Evolutionary conservation across 2,329 filamentous ascomycete species (phyloP).

Genomic region (Claviceps sorghi): DNA sequence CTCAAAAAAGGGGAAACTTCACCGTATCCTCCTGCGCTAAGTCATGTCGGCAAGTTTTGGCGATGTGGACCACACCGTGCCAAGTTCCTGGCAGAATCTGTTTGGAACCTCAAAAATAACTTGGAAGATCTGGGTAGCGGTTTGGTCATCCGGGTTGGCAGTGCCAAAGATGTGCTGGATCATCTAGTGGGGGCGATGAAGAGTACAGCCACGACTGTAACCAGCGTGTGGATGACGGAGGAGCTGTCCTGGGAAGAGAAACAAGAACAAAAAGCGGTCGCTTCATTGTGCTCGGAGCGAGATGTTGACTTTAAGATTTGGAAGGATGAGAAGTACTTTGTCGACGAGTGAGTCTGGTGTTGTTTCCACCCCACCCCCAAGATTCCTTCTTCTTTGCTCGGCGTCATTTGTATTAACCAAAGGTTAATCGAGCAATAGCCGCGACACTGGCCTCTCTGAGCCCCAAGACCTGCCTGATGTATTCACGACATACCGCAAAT

Average conservation of each 20-base stretch:
- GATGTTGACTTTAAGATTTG: slow-evolving; percentile 49
- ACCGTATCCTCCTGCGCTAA: slow-evolving; percentile 56
- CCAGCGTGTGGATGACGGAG: slow-evolving; percentile 58
- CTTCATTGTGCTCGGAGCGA: slow-evolving; percentile 34
- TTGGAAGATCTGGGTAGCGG: slow-evolving; percentile 45
- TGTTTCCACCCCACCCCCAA: background rate
- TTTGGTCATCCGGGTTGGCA: slow-evolving; percentile 50
- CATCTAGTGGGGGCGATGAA: slow-evolving; percentile 38
- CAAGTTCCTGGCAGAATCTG: slow-evolving; percentile 56
- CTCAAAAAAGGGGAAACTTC: slow-evolving; percentile 37
- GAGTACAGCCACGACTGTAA: slow-evolving; percentile 30
- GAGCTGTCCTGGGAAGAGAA: slow-evolving; percentile 59
- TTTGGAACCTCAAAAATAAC: slow-evolving; percentile 56
- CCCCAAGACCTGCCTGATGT: slow-evolving; percentile 53
- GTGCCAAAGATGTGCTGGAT: slow-evolving; percentile 41
- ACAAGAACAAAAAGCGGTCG: slow-evolving; percentile 44
- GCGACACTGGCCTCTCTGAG: slow-evolving; percentile 45
- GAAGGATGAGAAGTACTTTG: slow-evolving; percentile 63
- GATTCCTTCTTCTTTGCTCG: background rate
- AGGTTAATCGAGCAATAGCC: slow-evolving; percentile 27
- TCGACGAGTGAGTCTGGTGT: slow-evolving; percentile 53
- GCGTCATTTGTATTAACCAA: background rate
- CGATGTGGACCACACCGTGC: slow-evolving; percentile 58
- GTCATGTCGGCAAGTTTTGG: slow-evolving; percentile 53
- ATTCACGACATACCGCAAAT: slow-evolving; percentile 62